A percentile compares a stretch with the other conserved stretches of the same genome.
Conservation (phyloP, 2,329 filamentous ascomycete species). For the Alternaria hordeiaustralica region DNA sequence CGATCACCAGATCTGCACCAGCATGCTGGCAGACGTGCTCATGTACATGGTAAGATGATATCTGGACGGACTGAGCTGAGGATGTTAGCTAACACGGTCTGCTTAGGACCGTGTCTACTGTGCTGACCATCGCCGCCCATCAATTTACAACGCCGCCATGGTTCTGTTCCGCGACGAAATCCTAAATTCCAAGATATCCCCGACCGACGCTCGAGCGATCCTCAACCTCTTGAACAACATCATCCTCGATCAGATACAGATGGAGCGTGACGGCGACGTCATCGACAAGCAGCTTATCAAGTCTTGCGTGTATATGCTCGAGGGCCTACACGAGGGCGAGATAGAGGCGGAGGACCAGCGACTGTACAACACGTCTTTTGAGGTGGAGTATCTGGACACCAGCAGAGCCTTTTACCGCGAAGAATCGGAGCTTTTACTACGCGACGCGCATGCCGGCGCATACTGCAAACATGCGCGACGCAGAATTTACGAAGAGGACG, state of each 20-base stretch:
- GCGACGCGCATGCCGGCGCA: slow-evolving; percentile 77
- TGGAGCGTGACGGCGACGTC: slow-evolving; percentile 88
- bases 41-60: slow-evolving; percentile 81
- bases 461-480: slow-evolving; percentile 80
- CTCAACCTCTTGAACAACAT: slow-evolving; percentile 80
- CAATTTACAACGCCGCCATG: slow-evolving; percentile 85
- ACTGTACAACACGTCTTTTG: slow-evolving; percentile 83
- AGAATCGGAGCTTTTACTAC: slow-evolving; percentile 77
- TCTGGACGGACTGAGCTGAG: not conserved
- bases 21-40: slow-evolving; percentile 93
- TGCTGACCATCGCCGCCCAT: slow-evolving; percentile 72
- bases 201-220: slow-evolving; percentile 60
- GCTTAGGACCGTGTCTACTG: slow-evolving; percentile 78
- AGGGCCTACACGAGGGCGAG: slow-evolving; percentile 82
- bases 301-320: slow-evolving; percentile 87
- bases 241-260: slow-evolving; percentile 86
- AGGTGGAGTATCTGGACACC: slow-evolving; percentile 74
- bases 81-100: slow-evolving; percentile 25
- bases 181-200: slow-evolving; percentile 63
- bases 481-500: slow-evolving; percentile 79
- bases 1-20: slow-evolving; percentile 90
- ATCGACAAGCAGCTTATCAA: slow-evolving; percentile 85
- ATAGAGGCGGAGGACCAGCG: slow-evolving; percentile 79
- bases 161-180: slow-evolving; percentile 88
- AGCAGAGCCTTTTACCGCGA: slow-evolving; percentile 76